Evolutionary conservation across 345 rosid species (phyloP), one percentile per base, ranked within the genome.

Genomic region (Microcos paniculata): DNA sequence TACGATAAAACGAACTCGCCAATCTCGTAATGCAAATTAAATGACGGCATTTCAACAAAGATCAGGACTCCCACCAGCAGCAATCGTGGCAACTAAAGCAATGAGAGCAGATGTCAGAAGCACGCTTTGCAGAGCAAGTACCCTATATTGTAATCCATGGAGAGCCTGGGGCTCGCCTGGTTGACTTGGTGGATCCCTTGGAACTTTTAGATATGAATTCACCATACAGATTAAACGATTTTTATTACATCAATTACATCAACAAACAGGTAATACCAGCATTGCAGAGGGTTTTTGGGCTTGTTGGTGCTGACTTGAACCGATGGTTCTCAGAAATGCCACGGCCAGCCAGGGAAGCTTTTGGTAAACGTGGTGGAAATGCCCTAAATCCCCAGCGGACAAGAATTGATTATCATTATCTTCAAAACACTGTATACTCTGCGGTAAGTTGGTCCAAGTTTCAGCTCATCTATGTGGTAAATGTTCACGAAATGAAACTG

Each of bases 201-300:
- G 91, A 88, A 42, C 90, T 96, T 76, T 82, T 96, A 87, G 92
- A 88, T 42, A 73, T 90, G 3, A 87, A 90, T 76, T 89, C 98
- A 24, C 93, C 94, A 16, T 89, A 84, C 78, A 85, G 98, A 71
- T 80, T 96, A 78, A 96, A 96, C 80, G 97, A 90, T 81, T 68
- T 86, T 40, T 96, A 96, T 84, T 93, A 96, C 92, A n/a, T n/a
- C n/a, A n/a, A n/a, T n/a, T n/a, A n/a, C n/a, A 85, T 96, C 79
- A 88, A 79, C 76, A 96, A 93, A 84, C 98, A 96, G 87, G 93
- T 96, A 78, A 96, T 93, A 71, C 99, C 98, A 33, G 94, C 97
- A 51, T 62, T 96, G 84, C 98, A 91, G 64, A 82, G 98, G 66
- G 90, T 89, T 18, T 95, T 93, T 81, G 98, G 98, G 79, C 92